Evolutionary conservation across 2,329 filamentous ascomycete genomes (phyloP).

Genomic region (Fusarium irregulare): DNA sequence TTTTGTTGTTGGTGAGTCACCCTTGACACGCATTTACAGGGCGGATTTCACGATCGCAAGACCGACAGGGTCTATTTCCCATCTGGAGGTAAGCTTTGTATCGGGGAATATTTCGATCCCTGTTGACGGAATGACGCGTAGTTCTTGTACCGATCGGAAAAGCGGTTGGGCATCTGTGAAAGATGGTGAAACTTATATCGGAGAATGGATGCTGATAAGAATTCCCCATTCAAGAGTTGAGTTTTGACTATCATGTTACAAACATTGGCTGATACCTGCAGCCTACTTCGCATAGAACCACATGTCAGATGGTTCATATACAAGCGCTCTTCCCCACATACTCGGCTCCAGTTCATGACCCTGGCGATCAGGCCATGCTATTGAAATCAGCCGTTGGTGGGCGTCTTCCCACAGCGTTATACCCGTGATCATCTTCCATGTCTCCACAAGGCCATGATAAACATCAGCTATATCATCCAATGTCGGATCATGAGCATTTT

Average conservation of each 20-base stretch:
- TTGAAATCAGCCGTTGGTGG: neutral
- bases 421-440: conserved; percentile 5
- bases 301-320: too few relatives aligned
- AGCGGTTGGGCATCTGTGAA: neutral
- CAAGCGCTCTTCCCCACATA: conserved; percentile 11
- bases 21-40: neutral
- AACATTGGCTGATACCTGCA: neutral
- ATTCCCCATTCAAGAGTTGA: neutral
- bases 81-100: neutral
- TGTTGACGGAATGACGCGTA: neutral
- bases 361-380: conserved; percentile 19
- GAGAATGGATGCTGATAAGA: neutral
- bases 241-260: neutral
- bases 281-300: neutral
- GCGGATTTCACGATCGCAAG: neutral
- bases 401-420: conserved; percentile 12
- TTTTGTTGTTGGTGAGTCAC: neutral
- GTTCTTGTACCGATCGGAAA: neutral
- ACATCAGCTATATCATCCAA: neutral
- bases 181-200: neutral
- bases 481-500: neutral
- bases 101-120: neutral
- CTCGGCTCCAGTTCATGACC: neutral
- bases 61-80: neutral
- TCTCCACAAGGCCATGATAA: conserved; percentile 4